Evolutionary conservation across 306 rosid genomes (phyloP).

Genomic region (Lathyrus oleraceus): DNA sequence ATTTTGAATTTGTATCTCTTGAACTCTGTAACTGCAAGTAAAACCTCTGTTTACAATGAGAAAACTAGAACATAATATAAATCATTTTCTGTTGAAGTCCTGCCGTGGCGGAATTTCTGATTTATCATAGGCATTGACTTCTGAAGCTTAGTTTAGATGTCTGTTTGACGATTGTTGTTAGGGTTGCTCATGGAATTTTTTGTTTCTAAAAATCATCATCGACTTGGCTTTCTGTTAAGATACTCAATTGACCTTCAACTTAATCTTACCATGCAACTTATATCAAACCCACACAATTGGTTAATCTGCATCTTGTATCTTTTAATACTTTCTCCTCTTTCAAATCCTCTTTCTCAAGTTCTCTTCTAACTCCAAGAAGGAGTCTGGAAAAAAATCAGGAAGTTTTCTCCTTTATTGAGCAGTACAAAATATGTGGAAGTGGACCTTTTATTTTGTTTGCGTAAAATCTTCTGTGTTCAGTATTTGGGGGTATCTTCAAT

Average conservation of each 20-base stretch:
- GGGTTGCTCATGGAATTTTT: neutral
- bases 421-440: neutral
- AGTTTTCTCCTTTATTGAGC: constrained; percentile 6
- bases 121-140: constrained; percentile 4
- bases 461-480: constrained; percentile 4
- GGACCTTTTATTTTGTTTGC: neutral
- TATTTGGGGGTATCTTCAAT: constrained; percentile 12
- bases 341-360: neutral
- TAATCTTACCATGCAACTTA: neutral
- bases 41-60: constrained; percentile 11
- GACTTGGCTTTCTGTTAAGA: constrained; percentile 11
- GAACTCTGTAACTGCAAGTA: constrained; percentile 2
- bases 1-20: constrained; percentile 19
- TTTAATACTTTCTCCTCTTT: constrained; percentile 1
- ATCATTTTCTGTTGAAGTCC: constrained; percentile 5
- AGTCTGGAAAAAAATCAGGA: neutral
- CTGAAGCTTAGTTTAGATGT: constrained; percentile 6
- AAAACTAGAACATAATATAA: neutral
- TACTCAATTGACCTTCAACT: neutral
- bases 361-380: neutral
- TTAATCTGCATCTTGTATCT: constrained; percentile 10
- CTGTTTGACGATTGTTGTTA: constrained; percentile 6
- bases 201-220: neutral
- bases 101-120: constrained; percentile 7
- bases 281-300: neutral